Percentiles rank a stretch among this genome's conserved stretches.
Conservation (phyloP, 169 alveolate species). For the Cryptosporidium viatorum region DNA sequence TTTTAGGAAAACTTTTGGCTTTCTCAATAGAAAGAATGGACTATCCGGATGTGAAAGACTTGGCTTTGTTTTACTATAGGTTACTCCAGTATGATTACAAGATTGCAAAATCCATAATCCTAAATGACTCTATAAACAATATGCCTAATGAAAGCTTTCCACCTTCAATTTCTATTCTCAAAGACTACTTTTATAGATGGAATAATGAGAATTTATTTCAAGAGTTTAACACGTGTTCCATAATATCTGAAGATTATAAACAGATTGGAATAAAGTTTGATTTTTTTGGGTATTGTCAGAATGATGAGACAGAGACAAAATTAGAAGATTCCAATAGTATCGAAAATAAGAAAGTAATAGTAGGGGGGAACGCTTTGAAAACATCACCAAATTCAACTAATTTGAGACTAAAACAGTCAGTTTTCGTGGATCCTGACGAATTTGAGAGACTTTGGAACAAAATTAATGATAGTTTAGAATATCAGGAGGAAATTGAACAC, state of each 20-base stretch:
- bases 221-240: constrained; percentile 30
- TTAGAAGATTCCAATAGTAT: neutral
- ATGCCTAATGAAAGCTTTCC: neutral
- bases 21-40: constrained; percentile 38
- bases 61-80: constrained; percentile 69
- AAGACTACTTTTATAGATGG: constrained; percentile 42
- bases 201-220: neutral
- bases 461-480: neutral
- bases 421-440: constrained; percentile 14
- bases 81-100: constrained; percentile 39
- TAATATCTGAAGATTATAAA: neutral
- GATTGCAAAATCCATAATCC: constrained; percentile 12
- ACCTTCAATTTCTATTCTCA: constrained; percentile 15
- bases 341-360: neutral
- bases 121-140: neutral
- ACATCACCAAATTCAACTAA: neutral
- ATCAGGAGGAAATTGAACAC: neutral
- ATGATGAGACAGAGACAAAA: neutral
- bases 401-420: neutral
- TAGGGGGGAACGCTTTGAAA: neutral
- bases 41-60: constrained; percentile 68
- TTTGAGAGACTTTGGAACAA: constrained; percentile 50
- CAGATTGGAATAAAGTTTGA: constrained; percentile 9
- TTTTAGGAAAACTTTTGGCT: constrained; percentile 20
- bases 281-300: constrained; percentile 15